Base-by-base conservation (phyloP, 2,329 filamentous ascomycete genomes). In the Fusarium foetens region DNA sequence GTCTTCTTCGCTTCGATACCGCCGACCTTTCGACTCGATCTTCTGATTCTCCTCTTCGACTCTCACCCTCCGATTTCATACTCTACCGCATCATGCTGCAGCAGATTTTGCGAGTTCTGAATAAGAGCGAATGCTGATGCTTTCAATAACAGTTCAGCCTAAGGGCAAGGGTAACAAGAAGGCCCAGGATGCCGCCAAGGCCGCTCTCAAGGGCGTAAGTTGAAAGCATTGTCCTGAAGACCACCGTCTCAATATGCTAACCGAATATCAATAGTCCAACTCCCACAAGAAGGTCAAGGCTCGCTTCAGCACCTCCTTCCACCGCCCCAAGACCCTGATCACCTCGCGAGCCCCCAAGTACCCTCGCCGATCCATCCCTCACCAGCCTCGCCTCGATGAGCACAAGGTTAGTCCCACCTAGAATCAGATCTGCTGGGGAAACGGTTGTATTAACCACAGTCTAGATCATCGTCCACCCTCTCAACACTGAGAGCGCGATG, bases 401-500 rank as follows among this genome's bases (percentile, higher is more conserved):
- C 93, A 95, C 91, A 98, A 97, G 92, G 90, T 98, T 98, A 38
- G 33, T 52, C 23, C 8, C 19, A 36, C 7, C 33, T 38, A 2
- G 23, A 52, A 4, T 27, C 6, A 12, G 13, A n/a, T 27, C 3
- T 12, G 13, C 7, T 12, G 48, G 31, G 6, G 33, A 27, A 38
- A 11, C 31, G 6, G 8, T 17, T 9, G 19, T 52, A 27, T 52
- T 52, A 27, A 52, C 19, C 33, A 16, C 31, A 16, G 3, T 84
- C 31, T 98, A 97, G 92, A 46, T 49, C 55, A 65, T 99, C 85
- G 89, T 98, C 83, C 94, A 98, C 91, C 96, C 96, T 78, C 91
- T 99, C 83, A 99, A 99, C 92, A 99, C 96, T 71, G 96, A 99
- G 93, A 96, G 93, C 83, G 96, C 97, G 82, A 98, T 99, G 95